A percentile compares a stretch with the other conserved stretches of the same genome.
phyloP scores from a whole-genome alignment of 2,329 filamentous ascomycete species.

The Epichloe hybrida region DNA sequence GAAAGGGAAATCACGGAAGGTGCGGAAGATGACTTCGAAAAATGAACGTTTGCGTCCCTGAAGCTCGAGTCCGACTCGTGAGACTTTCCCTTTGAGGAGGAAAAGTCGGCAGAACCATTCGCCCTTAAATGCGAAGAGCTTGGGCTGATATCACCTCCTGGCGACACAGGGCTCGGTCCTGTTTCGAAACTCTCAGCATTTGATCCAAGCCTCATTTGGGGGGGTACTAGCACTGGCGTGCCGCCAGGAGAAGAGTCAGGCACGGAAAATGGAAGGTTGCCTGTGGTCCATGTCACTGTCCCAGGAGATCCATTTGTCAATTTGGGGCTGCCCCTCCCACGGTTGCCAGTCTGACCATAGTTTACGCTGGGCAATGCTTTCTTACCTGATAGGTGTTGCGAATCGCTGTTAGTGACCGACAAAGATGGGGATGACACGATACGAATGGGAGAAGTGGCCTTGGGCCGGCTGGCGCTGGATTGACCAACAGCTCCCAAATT shows the following conservation, averaged over 20 bases:
- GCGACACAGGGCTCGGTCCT: slow-evolving; percentile 30
- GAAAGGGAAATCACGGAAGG: slow-evolving; percentile 21
- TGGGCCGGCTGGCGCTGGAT: slow-evolving; percentile 29
- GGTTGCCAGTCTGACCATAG: slow-evolving; percentile 32
- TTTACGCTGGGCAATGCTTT: slow-evolving; percentile 39
- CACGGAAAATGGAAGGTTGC: slow-evolving; percentile 53
- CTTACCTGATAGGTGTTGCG: slow-evolving; percentile 37
- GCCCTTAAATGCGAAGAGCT: slow-evolving; percentile 27
- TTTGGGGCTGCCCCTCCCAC: slow-evolving; percentile 44
- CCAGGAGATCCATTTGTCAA: slow-evolving; percentile 32
- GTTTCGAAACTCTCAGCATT: slow-evolving; percentile 31
- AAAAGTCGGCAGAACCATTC: slow-evolving; percentile 3
- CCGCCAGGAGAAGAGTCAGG: slow-evolving; percentile 59
- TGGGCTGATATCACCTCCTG: slow-evolving; percentile 35
- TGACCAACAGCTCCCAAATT: slow-evolving; percentile 44
- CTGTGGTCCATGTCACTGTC: slow-evolving; percentile 35
- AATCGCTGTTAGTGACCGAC: slow-evolving; percentile 20
- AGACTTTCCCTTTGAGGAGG: slow-evolving; percentile 16
- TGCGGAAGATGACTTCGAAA: slow-evolving; percentile 39
- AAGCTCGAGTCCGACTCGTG: slow-evolving; percentile 71
- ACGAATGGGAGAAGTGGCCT: slow-evolving; percentile 28
- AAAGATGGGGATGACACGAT: slow-evolving; percentile 23
- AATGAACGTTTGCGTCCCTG: slow-evolving; percentile 64
- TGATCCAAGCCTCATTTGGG: slow-evolving; percentile 9
- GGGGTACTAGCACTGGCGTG: slow-evolving; percentile 21